phyloP scores from a whole-genome alignment of 139 green algal genomes.

The Ettlia oleoabundans region DNA sequence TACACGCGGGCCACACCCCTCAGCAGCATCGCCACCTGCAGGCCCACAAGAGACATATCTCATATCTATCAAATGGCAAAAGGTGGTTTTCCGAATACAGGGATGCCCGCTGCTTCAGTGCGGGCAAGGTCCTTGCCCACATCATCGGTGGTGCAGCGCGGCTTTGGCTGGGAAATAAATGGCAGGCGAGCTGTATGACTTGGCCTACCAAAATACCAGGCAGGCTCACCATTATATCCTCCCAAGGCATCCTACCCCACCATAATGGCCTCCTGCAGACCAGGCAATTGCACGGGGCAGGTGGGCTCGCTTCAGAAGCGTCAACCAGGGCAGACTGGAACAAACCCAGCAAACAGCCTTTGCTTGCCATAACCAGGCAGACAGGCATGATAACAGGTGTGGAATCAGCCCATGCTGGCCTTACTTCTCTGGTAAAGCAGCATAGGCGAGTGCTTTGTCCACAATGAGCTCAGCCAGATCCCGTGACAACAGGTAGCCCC shows the following conservation, averaged over 20 bases:
- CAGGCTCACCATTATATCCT: constrained; percentile 66
- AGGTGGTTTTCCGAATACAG: too few relatives aligned
- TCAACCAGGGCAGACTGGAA: too few relatives aligned
- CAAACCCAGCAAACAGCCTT: too few relatives aligned
- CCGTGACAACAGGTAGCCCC: constrained; percentile 68
- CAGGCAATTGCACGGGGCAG: not conserved
- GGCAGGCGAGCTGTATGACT: too few relatives aligned
- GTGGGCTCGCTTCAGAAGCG: too few relatives aligned
- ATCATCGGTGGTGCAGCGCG: too few relatives aligned
- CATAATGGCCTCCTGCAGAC: constrained; percentile 43
- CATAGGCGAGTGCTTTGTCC: constrained; percentile 21
- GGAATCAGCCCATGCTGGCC: not conserved
- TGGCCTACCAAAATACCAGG: not conserved
- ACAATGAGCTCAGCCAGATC: constrained; percentile 45
- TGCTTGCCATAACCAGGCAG: too few relatives aligned
- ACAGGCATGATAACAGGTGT: too few relatives aligned
- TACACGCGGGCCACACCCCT: not conserved
- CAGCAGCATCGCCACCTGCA: constrained; percentile 17
- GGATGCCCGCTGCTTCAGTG: too few relatives aligned
- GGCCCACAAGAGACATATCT: constrained; percentile 3
- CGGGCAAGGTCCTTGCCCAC: too few relatives aligned
- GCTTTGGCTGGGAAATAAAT: too few relatives aligned
- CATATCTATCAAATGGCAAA: too few relatives aligned
- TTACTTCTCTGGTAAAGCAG: constrained; percentile 7
- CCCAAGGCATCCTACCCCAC: constrained; percentile 65